Conservation (phyloP, 1,284 basidiomycete species). For the Cryptococcus floricola region DNA sequence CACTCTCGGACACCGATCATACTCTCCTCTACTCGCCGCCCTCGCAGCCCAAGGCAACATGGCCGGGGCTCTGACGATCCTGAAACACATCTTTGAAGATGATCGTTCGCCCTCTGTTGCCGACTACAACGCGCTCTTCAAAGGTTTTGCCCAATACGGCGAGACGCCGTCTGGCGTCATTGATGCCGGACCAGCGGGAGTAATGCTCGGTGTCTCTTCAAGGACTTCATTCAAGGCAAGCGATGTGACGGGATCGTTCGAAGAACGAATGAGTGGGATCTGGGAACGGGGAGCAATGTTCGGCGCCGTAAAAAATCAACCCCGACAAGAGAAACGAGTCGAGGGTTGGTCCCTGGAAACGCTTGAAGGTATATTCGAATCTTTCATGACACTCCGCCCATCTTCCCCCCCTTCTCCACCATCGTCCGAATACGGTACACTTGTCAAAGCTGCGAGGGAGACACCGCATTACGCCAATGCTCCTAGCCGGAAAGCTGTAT, state of each 20-base stretch:
- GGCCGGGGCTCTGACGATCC: slow-evolving; percentile 56
- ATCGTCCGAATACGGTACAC: not conserved
- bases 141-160: slow-evolving; percentile 62
- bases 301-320: not conserved
- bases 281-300: slow-evolving; percentile 18
- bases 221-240: not conserved
- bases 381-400: slow-evolving; percentile 24
- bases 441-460: not conserved
- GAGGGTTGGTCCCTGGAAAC: slow-evolving; percentile 25
- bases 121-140: slow-evolving; percentile 66
- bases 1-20: slow-evolving; percentile 63
- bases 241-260: not conserved
- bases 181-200: slow-evolving; percentile 9
- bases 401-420: not conserved
- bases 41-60: slow-evolving; percentile 69
- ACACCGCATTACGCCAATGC: slow-evolving; percentile 9
- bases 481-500: slow-evolving; percentile 31
- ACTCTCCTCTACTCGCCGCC: slow-evolving; percentile 63
- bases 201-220: slow-evolving; percentile 2
- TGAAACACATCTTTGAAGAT: slow-evolving; percentile 65
- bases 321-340: not conserved
- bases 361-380: slow-evolving; percentile 29
- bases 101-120: slow-evolving; percentile 23
- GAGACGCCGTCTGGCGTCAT: slow-evolving; percentile 7
- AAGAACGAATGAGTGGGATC: slow-evolving; percentile 21